Evolutionary conservation across 1,284 basidiomycete genomes (phyloP).

Genomic region (Irpex rosettiformis): DNA sequence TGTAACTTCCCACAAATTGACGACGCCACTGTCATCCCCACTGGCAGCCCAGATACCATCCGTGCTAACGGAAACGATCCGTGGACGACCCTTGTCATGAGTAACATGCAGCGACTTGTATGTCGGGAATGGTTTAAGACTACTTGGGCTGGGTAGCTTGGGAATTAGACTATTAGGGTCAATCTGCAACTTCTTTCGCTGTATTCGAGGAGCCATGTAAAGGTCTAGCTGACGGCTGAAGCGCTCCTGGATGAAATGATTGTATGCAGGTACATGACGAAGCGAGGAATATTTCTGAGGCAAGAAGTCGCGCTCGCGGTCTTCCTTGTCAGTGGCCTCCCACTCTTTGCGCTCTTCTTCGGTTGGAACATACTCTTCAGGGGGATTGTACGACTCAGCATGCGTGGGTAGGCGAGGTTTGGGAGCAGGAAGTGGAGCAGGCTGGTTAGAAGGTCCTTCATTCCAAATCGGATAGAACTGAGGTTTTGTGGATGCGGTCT

Average conservation of each 20-base stretch:
- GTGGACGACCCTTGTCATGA: slow-evolving; percentile 70
- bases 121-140: slow-evolving; percentile 92
- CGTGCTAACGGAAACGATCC: slow-evolving; percentile 81
- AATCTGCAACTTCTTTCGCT: slow-evolving; percentile 83
- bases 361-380: slow-evolving; percentile 95
- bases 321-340: slow-evolving; percentile 85
- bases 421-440: slow-evolving; percentile 89
- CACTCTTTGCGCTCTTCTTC: slow-evolving; percentile 83
- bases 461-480: slow-evolving; percentile 93
- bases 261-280: slow-evolving; percentile 90
- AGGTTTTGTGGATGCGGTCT: slow-evolving; percentile 64
- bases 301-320: slow-evolving; percentile 88
- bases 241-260: slow-evolving; percentile 90
- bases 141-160: slow-evolving; percentile 92
- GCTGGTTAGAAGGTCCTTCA: slow-evolving; percentile 56
- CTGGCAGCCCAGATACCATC: slow-evolving; percentile 91
- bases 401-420: slow-evolving; percentile 89
- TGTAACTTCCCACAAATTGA: slow-evolving; percentile 92
- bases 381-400: slow-evolving; percentile 97
- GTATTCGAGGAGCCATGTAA: slow-evolving; percentile 94
- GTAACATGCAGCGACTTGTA: slow-evolving; percentile 74
- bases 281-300: slow-evolving; percentile 86
- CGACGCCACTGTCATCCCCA: slow-evolving; percentile 87
- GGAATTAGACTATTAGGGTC: slow-evolving; percentile 92
- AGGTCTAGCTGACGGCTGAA: slow-evolving; percentile 95